These are phyloP conservation scores for Urtica urens DNA, from an alignment of 306 rosid genomes.

Conservation along the genomic window DNA sequence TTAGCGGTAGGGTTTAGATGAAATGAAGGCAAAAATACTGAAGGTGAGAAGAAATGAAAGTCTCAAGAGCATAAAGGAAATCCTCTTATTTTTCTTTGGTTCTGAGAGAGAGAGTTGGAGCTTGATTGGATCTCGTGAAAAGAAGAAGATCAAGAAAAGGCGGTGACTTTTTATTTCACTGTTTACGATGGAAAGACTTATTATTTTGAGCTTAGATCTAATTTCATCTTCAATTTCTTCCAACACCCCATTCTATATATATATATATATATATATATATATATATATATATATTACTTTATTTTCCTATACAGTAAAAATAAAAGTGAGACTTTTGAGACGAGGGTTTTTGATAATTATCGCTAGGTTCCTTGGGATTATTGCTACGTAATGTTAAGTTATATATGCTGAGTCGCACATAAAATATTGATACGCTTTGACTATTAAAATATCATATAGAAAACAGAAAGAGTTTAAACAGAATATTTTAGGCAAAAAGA, in stretches of 20 bases:
- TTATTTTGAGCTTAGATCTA: conserved; percentile 20
- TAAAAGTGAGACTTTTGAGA: conserved; percentile 8
- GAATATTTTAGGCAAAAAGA: not conserved
- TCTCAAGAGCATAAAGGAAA: not conserved
- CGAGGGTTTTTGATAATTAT: conserved; percentile 7
- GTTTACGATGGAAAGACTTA: conserved; percentile 31
- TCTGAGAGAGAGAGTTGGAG: conserved; percentile 2
- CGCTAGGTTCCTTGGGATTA: conserved; percentile 14
- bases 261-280: not conserved
- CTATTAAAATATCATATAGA: not conserved
- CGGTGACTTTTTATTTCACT: conserved; percentile 24
- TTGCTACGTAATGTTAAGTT: not conserved
- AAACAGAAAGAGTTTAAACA: not conserved
- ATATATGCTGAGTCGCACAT: not conserved
- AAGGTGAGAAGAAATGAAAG: not conserved
- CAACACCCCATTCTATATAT: not conserved
- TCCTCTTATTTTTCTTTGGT: conserved; percentile 8
- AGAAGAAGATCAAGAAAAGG: conserved; percentile 20
- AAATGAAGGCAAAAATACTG: not conserved
- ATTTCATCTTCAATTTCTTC: conserved; percentile 26
- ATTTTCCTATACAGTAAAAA: not conserved
- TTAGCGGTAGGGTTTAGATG: conserved; percentile 1
- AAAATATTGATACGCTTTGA: too few relatives aligned
- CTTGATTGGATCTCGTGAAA: conserved; percentile 67
- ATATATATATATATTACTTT: not conserved